Conservation (phyloP, 257 asterid species). For the Thymus mandschuricus region DNA sequence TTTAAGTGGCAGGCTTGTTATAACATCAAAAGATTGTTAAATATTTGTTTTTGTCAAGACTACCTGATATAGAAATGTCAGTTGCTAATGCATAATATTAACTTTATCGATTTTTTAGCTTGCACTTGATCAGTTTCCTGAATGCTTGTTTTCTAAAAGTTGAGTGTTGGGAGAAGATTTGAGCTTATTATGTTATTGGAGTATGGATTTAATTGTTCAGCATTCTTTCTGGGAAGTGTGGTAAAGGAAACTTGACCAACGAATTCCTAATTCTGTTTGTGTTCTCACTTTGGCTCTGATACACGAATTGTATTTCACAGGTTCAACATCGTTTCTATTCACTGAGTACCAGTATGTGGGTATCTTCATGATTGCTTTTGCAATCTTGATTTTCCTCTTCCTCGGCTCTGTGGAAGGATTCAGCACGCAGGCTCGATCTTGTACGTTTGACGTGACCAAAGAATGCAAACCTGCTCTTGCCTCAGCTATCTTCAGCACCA, state of each 20-base stretch:
- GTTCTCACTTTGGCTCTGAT: slow-evolving; percentile 2
- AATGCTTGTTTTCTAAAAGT: not conserved
- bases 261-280: not conserved
- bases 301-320: slow-evolving; percentile 31
- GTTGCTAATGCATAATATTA: not conserved
- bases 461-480: slow-evolving; percentile 59
- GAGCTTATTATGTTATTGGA: slow-evolving; percentile 20
- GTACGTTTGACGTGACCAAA: slow-evolving; percentile 47
- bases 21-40: not conserved
- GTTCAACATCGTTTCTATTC: slow-evolving; percentile 59
- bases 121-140: not conserved
- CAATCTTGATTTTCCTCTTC: slow-evolving; percentile 50
- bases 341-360: slow-evolving; percentile 57
- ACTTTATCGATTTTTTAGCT: not conserved
- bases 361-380: slow-evolving; percentile 54
- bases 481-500: slow-evolving; percentile 50
- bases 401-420: slow-evolving; percentile 59
- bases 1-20: not conserved
- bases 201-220: not conserved
- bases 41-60: no score
- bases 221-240: not conserved
- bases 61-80: no score
- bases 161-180: slow-evolving; percentile 17
- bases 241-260: slow-evolving; percentile 12
- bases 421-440: slow-evolving; percentile 49